Evolutionary conservation across 176 grass and related monocot genomes (phyloP).

Genomic region (Aegilops sharonensis): DNA sequence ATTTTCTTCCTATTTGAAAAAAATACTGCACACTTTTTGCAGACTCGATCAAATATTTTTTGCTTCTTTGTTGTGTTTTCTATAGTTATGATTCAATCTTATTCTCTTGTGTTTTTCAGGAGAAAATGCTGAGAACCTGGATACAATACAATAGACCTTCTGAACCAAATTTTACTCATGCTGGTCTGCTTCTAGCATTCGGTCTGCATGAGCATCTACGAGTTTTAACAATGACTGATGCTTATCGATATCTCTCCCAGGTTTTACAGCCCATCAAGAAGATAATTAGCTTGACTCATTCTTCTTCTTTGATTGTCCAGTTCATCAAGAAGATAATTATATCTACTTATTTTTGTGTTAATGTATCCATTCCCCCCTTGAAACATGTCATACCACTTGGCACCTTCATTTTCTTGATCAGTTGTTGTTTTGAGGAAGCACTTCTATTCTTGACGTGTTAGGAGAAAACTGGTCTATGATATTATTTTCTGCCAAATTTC

Average conservation of each 20-base stretch:
- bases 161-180: constrained; percentile 91
- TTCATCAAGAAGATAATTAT: neutral
- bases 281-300: constrained; percentile 15
- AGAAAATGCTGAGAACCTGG: constrained; percentile 95
- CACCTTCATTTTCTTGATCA: neutral
- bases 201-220: constrained; percentile 87
- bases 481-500: constrained; percentile 12
- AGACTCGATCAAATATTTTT: neutral
- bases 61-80: constrained; percentile 18
- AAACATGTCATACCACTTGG: neutral
- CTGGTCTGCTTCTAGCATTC: constrained; percentile 91
- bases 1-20: neutral
- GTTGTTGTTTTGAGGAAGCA: constrained; percentile 1
- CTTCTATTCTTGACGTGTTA: neutral
- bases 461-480: neutral
- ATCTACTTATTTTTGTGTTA: neutral
- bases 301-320: constrained; percentile 8
- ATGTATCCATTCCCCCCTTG: neutral
- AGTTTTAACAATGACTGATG: constrained; percentile 79
- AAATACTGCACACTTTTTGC: constrained; percentile 11
- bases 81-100: constrained; percentile 16
- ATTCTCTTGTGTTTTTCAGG: constrained; percentile 51
- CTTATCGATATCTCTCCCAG: constrained; percentile 88
- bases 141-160: constrained; percentile 95
- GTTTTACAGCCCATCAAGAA: constrained; percentile 30